phyloP scores from a whole-genome alignment of 495 filamentous ascomycete species.

The Penicillium waksmanii region DNA sequence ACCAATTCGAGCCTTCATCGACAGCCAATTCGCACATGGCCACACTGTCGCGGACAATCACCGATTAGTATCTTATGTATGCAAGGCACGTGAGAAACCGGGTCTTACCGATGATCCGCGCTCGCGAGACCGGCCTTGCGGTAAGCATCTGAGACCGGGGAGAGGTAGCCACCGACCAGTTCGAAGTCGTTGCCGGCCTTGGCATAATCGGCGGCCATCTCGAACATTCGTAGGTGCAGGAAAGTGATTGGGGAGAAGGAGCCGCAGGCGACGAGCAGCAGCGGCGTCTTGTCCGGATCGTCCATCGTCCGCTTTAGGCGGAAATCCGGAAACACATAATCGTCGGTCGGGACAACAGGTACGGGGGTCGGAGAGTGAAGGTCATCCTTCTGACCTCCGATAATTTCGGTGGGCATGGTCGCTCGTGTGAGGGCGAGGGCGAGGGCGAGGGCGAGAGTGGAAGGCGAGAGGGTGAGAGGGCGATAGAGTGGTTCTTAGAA shows the following conservation, averaged over 20 bases:
- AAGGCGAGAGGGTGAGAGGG: background rate
- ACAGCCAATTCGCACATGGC: slow-evolving; percentile 80
- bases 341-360: slow-evolving; percentile 40
- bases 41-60: slow-evolving; percentile 33
- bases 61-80: background rate
- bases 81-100: background rate
- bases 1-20: slow-evolving; percentile 71
- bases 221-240: slow-evolving; percentile 92
- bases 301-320: slow-evolving; percentile 71
- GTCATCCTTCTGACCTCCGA: slow-evolving; percentile 36
- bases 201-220: slow-evolving; percentile 83
- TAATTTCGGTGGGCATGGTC: slow-evolving; percentile 36
- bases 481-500: background rate
- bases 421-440: background rate
- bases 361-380: slow-evolving; percentile 31
- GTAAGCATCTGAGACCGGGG: slow-evolving; percentile 83
- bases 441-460: slow-evolving; percentile 5
- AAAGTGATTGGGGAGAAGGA: slow-evolving; percentile 84
- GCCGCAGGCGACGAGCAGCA: slow-evolving; percentile 87
- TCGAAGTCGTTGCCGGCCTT: slow-evolving; percentile 84
- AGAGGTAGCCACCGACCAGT: slow-evolving; percentile 81
- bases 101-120: slow-evolving; percentile 66
- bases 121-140: slow-evolving; percentile 86
- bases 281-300: slow-evolving; percentile 70
- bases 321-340: slow-evolving; percentile 74